Evolutionary conservation across 2,329 filamentous ascomycete species (phyloP).

Genomic region (Penicillium digitatum): DNA sequence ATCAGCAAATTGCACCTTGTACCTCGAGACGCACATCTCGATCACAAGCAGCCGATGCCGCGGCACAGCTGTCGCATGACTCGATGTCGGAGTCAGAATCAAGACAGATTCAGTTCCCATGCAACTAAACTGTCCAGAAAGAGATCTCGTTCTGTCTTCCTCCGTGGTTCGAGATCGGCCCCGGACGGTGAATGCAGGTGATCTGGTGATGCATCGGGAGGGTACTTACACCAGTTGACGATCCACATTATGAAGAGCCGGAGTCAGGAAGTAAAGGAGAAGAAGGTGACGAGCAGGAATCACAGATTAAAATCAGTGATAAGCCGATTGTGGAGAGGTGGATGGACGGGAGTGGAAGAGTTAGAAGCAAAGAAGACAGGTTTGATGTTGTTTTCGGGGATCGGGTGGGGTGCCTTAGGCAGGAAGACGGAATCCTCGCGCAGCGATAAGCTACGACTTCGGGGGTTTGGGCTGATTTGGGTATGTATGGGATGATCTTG

Average conservation of each 20-base stretch:
- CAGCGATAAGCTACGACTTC: neutral
- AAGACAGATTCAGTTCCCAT: neutral
- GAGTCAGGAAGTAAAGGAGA: conserved; percentile 1
- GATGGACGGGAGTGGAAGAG: conserved; percentile 21
- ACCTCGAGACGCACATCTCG: neutral
- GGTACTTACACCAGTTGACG: conserved; percentile 80
- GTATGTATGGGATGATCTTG: neutral
- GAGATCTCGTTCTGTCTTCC: neutral
- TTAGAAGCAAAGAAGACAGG: conserved; percentile 29
- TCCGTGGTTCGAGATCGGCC: neutral
- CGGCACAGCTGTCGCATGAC: conserved; percentile 5
- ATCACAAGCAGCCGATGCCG: conserved; percentile 14
- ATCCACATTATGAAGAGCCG: conserved; percentile 68
- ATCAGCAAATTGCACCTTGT: conserved; percentile 6
- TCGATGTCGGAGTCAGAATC: neutral
- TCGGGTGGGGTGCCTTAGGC: conserved; percentile 20
- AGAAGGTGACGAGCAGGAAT: conserved; percentile 8
- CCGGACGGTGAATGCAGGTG: neutral
- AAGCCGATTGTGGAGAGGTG: conserved; percentile 9
- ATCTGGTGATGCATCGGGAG: conserved; percentile 7
- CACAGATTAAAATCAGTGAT: conserved; percentile 6
- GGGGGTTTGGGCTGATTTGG: neutral
- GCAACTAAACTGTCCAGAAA: neutral
- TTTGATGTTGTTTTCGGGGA: conserved; percentile 31
- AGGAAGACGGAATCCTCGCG: conserved; percentile 9